phyloP scores from a whole-genome alignment of 352 stramenopile species.

The Phytophthora meadii region DNA sequence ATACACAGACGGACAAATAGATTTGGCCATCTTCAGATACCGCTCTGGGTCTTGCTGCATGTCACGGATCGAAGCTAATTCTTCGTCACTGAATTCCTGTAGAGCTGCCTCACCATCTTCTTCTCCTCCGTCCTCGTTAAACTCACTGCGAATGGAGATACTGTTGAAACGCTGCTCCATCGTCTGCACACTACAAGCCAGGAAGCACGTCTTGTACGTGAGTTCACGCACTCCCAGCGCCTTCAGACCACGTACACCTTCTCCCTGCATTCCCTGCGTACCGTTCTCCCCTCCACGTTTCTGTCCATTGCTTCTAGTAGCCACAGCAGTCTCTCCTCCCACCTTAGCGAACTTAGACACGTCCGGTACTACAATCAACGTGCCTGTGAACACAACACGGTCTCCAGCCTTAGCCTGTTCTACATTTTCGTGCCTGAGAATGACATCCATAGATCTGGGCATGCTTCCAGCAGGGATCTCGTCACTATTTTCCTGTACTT shows the following conservation, averaged over 20 bases:
- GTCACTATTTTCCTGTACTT: conserved; percentile 99
- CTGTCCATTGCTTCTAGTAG: conserved; percentile 44
- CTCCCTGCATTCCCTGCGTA: conserved; percentile 82
- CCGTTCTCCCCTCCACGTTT: conserved; percentile 66
- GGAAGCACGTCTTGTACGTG: conserved; percentile 98
- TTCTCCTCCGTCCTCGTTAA: conserved; percentile 56
- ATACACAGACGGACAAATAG: conserved; percentile 97
- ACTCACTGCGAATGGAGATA: conserved; percentile 86
- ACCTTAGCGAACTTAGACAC: conserved; percentile 89
- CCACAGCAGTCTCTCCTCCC: conserved; percentile 74
- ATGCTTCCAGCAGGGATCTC: conserved; percentile 99
- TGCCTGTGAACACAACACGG: conserved; percentile 95
- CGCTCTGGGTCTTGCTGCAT: conserved; percentile 92
- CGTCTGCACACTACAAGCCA: conserved; percentile 95
- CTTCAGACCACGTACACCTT: conserved; percentile 96
- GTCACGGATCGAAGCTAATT: conserved; percentile 92
- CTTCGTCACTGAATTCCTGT: conserved; percentile 92
- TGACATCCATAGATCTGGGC: conserved; percentile 97
- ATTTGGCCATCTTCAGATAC: conserved; percentile 95
- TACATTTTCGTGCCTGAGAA: conserved; percentile 98
- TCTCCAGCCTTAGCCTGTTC: conserved; percentile 97
- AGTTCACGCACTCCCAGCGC: conserved; percentile 96
- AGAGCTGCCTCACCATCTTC: conserved; percentile 39
- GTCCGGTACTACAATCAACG: conserved; percentile 97
- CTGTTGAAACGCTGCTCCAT: conserved; percentile 90